phyloP scores from a whole-genome alignment of 495 filamentous ascomycete species.

The Xylaria bambusicola region DNA sequence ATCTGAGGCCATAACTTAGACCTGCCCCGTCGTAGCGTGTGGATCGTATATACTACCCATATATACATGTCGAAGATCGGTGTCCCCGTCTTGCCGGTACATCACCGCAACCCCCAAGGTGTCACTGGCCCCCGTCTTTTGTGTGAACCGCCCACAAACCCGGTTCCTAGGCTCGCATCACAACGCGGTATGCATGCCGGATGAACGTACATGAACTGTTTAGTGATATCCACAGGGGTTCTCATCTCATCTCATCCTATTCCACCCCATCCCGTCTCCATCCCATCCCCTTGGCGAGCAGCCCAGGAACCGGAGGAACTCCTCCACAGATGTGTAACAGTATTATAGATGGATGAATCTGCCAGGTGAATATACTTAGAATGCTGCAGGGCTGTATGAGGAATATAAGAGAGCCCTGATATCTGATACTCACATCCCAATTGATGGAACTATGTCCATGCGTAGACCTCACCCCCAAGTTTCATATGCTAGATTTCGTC shows the following conservation, averaged over 20 bases:
- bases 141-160: background rate
- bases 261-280: no score
- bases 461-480: background rate
- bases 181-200: background rate
- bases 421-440: background rate
- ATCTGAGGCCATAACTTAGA: slow-evolving; percentile 2
- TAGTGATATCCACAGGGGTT: slow-evolving; percentile 1
- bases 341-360: background rate
- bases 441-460: background rate
- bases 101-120: background rate
- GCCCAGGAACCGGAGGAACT: background rate
- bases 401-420: no score
- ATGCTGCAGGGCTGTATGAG: no score
- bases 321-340: background rate
- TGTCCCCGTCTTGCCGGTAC: slow-evolving; percentile 1
- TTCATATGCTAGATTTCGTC: background rate
- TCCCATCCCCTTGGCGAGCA: background rate
- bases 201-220: background rate
- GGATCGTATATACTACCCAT: background rate
- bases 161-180: background rate
- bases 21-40: slow-evolving; percentile 2
- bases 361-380: no score
- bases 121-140: background rate
- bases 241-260: background rate
- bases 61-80: slow-evolving; percentile 9